phyloP scores from a whole-genome alignment of 352 stramenopile genomes.

The Phytophthora constricta region DNA sequence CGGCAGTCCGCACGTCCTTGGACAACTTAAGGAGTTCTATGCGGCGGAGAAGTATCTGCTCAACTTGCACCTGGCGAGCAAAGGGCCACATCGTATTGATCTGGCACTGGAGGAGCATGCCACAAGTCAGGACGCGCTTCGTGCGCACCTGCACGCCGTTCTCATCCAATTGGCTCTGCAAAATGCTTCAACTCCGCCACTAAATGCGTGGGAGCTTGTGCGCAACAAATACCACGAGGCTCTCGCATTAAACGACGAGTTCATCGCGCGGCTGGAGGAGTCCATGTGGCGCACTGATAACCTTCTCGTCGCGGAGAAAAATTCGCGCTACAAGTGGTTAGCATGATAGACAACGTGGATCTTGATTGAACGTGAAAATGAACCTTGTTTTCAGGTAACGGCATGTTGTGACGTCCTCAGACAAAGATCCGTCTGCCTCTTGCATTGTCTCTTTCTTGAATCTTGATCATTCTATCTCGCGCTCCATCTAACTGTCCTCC shows the following conservation, averaged over 20 bases:
- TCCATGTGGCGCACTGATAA: slow-evolving; percentile 70
- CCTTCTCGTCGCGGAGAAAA: slow-evolving; percentile 68
- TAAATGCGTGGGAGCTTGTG: slow-evolving; percentile 32
- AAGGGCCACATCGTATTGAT: slow-evolving; percentile 44
- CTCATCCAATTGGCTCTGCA: slow-evolving; percentile 57
- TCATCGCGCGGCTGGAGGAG: slow-evolving; percentile 43
- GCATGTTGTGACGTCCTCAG: too few relatives aligned
- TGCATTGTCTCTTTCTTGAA: not conserved
- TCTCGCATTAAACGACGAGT: slow-evolving; percentile 35
- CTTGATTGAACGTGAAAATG: slow-evolving; percentile 13
- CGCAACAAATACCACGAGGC: slow-evolving; percentile 41
- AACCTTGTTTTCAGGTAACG: slow-evolving; percentile 17
- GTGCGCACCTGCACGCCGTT: slow-evolving; percentile 62
- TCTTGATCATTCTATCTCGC: not conserved
- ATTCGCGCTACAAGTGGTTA: slow-evolving; percentile 67
- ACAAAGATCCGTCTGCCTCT: not conserved
- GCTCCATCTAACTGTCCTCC: slow-evolving; percentile 85
- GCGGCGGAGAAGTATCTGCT: slow-evolving; percentile 60
- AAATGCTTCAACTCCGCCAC: slow-evolving; percentile 6
- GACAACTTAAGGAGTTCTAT: slow-evolving; percentile 54
- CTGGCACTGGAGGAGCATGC: slow-evolving; percentile 58
- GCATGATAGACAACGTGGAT: slow-evolving; percentile 11
- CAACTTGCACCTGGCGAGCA: slow-evolving; percentile 39
- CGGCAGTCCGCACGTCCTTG: slow-evolving; percentile 43
- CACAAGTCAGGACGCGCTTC: slow-evolving; percentile 46